Evolutionary conservation across 75 land plant species (phyloP).

Genomic region (Pinus albicaulis): DNA sequence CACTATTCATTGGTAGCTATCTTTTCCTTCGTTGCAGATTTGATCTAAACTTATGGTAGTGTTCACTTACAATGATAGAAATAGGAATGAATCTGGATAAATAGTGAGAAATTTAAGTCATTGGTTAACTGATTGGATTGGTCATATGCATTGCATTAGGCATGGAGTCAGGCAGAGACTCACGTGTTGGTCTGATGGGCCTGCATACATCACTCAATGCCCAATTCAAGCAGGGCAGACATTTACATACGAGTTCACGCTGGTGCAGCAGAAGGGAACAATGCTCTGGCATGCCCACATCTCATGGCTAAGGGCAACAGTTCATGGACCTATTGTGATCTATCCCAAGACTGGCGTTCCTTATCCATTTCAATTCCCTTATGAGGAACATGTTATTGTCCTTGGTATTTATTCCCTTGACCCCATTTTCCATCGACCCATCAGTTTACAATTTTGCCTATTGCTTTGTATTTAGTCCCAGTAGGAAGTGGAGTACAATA

Average conservation of each 20-base stretch:
- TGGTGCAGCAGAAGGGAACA: conserved; percentile 42
- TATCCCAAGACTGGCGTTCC: conserved; percentile 40
- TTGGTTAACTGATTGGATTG: neutral
- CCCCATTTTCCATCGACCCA: neutral
- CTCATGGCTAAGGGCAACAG: conserved; percentile 60
- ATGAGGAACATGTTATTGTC: conserved; percentile 37
- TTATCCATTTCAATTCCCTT: conserved; percentile 42
- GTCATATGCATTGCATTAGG: conserved; percentile 15
- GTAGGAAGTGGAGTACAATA: neutral
- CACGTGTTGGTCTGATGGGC: conserved; percentile 51
- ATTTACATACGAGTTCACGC: conserved; percentile 46
- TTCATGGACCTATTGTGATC: conserved; percentile 46
- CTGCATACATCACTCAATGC: conserved; percentile 59
- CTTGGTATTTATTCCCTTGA: conserved; percentile 31
- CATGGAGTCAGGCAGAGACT: conserved; percentile 48
- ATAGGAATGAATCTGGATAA: too few relatives aligned
- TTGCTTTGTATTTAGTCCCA: neutral
- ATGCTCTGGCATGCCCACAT: conserved; percentile 50
- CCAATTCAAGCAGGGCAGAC: conserved; percentile 47
- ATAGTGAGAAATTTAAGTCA: too few relatives aligned
- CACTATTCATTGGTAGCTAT: conserved; percentile 43
- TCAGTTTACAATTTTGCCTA: neutral
- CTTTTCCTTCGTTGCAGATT: neutral
- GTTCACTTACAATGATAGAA: too few relatives aligned
- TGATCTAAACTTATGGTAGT: neutral